Conservation (phyloP, 2,329 filamentous ascomycete species). For the Alternaria incomplexa region DNA sequence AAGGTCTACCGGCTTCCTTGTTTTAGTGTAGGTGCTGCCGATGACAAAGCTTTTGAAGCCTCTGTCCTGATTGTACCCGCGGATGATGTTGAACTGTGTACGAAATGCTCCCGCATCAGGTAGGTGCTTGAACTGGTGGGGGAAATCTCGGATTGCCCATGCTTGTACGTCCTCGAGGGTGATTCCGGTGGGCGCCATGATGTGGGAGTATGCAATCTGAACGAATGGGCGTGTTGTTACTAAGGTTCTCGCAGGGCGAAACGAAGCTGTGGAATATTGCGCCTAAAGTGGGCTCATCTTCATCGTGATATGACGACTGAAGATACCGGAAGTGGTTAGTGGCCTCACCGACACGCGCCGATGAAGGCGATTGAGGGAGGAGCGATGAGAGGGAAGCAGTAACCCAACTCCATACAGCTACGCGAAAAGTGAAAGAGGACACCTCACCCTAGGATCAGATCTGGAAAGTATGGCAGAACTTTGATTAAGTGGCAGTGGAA, state of each 20-base stretch:
- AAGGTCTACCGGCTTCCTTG: rapidly evolving
- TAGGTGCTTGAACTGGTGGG: not conserved
- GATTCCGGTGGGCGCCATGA: not conserved
- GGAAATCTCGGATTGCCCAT: not conserved
- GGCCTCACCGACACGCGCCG: not conserved
- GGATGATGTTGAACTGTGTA: not conserved
- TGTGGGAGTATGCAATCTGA: not conserved
- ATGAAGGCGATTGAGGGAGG: not conserved
- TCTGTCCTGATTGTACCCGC: not conserved
- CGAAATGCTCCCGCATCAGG: not conserved
- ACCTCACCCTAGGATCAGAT: not conserved
- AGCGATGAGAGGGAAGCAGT: not conserved
- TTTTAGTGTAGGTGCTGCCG: not conserved
- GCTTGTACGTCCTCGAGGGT: not conserved
- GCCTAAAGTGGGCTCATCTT: not conserved
- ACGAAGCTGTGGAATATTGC: not conserved
- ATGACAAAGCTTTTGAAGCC: not conserved
- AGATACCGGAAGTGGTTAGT: not conserved
- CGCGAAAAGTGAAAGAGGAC: not conserved
- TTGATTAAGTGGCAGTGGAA: not conserved
- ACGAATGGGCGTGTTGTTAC: not conserved
- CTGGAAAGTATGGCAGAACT: not conserved
- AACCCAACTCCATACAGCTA: not conserved
- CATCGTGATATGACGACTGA: not conserved
- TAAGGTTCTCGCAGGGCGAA: not conserved